Conservation (phyloP, 495 filamentous ascomycete species). For the Penicillium arizonense region DNA sequence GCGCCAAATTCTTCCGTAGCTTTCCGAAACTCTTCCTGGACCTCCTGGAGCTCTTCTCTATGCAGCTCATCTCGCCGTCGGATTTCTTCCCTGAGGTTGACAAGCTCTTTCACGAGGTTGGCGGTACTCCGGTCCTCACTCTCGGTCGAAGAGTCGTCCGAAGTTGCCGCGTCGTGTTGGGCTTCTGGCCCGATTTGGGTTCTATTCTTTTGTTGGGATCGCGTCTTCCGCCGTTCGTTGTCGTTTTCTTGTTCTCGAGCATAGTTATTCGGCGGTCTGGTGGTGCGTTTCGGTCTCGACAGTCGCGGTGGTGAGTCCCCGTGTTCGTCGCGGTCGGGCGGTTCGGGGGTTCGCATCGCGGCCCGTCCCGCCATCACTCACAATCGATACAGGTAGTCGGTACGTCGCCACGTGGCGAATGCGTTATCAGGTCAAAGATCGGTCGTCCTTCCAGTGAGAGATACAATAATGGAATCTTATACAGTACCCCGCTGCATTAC, state of each 20-base stretch:
- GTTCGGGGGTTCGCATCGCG: constrained; percentile 25
- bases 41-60: no score
- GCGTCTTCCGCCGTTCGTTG: not conserved
- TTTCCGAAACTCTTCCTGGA: constrained; percentile 16
- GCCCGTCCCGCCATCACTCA: constrained; percentile 1
- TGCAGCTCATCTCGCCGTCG: constrained; percentile 17
- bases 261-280: not conserved
- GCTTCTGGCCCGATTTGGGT: constrained; percentile 4
- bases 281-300: constrained; percentile 15
- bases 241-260: not conserved
- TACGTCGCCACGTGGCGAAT: no score
- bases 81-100: constrained; percentile 24
- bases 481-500: no score
- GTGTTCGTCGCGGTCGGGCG: constrained; percentile 22
- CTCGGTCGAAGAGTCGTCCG: constrained; percentile 16
- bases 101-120: constrained; percentile 12
- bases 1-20: constrained; percentile 17
- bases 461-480: no score
- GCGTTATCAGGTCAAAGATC: no score
- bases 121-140: constrained; percentile 11
- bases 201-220: constrained; percentile 10
- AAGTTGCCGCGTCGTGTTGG: constrained; percentile 13
- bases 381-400: no score
- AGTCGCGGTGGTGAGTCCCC: constrained; percentile 19
- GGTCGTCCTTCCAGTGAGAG: no score